These are phyloP conservation scores for Meripilus lineatus DNA, from an alignment of 1,284 basidiomycete species.

Conservation along the genomic window DNA sequence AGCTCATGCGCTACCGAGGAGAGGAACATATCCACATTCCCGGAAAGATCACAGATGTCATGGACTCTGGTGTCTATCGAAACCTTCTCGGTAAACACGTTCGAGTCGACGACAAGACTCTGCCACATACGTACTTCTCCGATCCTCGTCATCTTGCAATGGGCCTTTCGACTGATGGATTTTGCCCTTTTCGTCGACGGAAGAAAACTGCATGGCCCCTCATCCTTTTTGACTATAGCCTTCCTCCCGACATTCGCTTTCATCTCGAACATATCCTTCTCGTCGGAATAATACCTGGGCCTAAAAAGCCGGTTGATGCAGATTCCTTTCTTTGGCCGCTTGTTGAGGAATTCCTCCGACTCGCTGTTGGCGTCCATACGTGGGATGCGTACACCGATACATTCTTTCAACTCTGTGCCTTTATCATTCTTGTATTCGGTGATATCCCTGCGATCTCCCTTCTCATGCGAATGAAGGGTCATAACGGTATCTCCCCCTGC, in stretches of 20 bases:
- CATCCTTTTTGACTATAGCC: slow-evolving; percentile 36
- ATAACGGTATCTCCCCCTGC: slow-evolving; percentile 39
- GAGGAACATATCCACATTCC: slow-evolving; percentile 8
- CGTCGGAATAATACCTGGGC: no score
- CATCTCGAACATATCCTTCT: no score
- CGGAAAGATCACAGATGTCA: no score
- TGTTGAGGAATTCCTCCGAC: slow-evolving; percentile 31
- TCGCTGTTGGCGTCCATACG: slow-evolving; percentile 30
- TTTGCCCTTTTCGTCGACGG: slow-evolving; percentile 28
- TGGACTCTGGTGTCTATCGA: no score
- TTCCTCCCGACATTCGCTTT: no score
- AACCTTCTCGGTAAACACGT: slow-evolving; percentile 12
- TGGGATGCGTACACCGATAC: slow-evolving; percentile 26
- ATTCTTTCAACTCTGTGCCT: no score
- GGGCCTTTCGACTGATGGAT: slow-evolving; percentile 28
- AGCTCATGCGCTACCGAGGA: slow-evolving; percentile 20
- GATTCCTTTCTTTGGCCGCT: slow-evolving; percentile 39
- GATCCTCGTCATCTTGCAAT: slow-evolving; percentile 26
- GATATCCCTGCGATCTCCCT: slow-evolving; percentile 47
- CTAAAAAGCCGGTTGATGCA: slow-evolving; percentile 35
- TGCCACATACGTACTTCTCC: slow-evolving; percentile 20
- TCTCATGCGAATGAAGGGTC: no score
- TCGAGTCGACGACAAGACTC: slow-evolving; percentile 11
- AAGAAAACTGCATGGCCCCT: slow-evolving; percentile 38
- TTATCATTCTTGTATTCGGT: no score